Base-by-base conservation (phyloP, 345 rosid genomes). In the Ricinus communis region DNA sequence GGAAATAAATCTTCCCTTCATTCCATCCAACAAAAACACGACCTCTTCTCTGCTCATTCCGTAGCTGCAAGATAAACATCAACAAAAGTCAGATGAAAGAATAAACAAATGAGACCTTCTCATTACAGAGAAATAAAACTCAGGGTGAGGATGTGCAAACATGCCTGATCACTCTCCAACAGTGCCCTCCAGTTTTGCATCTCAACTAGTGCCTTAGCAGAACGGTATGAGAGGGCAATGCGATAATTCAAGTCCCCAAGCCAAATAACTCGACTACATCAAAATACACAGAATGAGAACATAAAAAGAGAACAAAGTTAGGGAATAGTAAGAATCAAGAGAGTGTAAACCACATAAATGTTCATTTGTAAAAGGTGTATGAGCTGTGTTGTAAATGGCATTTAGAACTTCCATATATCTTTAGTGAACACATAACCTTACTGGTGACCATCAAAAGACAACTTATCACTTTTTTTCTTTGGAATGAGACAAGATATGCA, bases 131-230 rank as follows among this genome's bases (percentile, higher is more conserved):
- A n/a, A 51, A 21, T 18, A 68, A 33, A 19, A 38, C 72, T 63
- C 10, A 40, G 24, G 65, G 43, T 47, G 22, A 74, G 51, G 16
- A 27, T 49, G 50, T n/a, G 40, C 60, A 62, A 49, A 77, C 78
- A 61, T 88, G 84, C 99, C 94, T 95, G 99, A 61, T 95, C 99
- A 54, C 91, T 95, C 77, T 90, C 89, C 71, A 95, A 82, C 70
- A 95, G 77, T n/a, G 94, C 97, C 62, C 99, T 88, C 99, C 99
- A 93, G 81, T 91, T 93, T 80, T 89, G 96, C 99, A 95, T 95
- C 85, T 93, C 97, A 47, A 95, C 96, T 12, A 95, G 93, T 69
- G 99, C 99, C 88, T 89, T 95, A 4, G 98, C 99, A 40, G 97
- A 85, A 71, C 99, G 99, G 69, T 88, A 90, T 45, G 98, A 85